A percentile compares a stretch with the other conserved stretches of the same genome.
Conservation (phyloP, 2,329 filamentous ascomycete genomes). For the Myrmaecium sp. region DNA sequence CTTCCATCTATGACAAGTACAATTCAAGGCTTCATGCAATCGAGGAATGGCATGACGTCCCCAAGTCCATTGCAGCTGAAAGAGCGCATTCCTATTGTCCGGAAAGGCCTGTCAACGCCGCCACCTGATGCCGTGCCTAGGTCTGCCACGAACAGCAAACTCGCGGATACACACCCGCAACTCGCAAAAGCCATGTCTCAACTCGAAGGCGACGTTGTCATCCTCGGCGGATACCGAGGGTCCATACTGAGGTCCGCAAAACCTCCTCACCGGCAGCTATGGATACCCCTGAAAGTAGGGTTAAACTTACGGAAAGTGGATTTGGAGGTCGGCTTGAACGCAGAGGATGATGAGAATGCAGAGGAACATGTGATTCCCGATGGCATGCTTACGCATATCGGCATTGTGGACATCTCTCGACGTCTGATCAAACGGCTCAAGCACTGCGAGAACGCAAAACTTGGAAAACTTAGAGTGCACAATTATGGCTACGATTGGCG, state of each 20-base stretch:
- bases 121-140: too few relatives aligned
- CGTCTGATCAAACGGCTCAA: conserved; percentile 63
- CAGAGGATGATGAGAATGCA: conserved; percentile 70
- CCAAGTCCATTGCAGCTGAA: conserved; percentile 3
- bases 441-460: conserved; percentile 54
- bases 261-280: conserved; percentile 69
- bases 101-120: too few relatives aligned
- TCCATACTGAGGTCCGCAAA: conserved; percentile 76
- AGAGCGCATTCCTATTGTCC: too few relatives aligned
- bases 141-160: too few relatives aligned
- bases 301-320: conserved; percentile 84
- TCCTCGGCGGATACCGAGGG: conserved; percentile 80
- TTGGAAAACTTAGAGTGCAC: conserved; percentile 59
- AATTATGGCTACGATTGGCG: conserved; percentile 95
- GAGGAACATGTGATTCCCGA: conserved; percentile 67
- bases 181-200: conserved; percentile 42
- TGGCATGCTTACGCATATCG: conserved; percentile 82
- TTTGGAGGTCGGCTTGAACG: conserved; percentile 66
- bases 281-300: conserved; percentile 87
- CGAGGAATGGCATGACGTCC: neutral
- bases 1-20: conserved; percentile 26
- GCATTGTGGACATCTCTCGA: conserved; percentile 76
- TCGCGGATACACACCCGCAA: conserved; percentile 26
- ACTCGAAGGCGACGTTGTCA: conserved; percentile 68
- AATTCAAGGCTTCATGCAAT: conserved; percentile 1